Base-by-base conservation (phyloP, 345 rosid species). In the Hypericum perforatum region DNA sequence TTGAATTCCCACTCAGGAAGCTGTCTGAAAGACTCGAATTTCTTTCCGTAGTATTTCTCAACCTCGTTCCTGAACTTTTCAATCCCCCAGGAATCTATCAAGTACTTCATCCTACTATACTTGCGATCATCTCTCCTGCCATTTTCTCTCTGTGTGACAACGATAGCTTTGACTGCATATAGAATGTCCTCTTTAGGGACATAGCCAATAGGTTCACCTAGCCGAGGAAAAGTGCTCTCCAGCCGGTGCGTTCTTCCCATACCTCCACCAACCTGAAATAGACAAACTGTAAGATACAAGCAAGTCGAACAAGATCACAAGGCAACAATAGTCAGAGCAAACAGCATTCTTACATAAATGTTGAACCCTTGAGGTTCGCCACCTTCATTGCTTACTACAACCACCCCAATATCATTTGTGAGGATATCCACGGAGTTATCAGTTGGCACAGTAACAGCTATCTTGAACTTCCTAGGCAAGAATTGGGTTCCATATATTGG, bases 41-140 rank as follows among this genome's bases (percentile, higher is more conserved):
- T 82, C 76, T 72, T 91, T 56, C 96, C 98, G 62, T 91, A 91
- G 70, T 81, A 91, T 72, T 91, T 81, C 77, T 91, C 96, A 14
- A 76, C 89, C 10, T 74, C 90, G 66, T 65, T 75, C 67, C 80
- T 85, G 53, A 91, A 91, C 70, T 91, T 87, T 63, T 85, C 95
- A 53, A 91, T 85, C 45, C 98, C 96, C 96, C 96, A 91, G 13
- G 90, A 79, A 76, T 84, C 74, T 65, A 91, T 70, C 78, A 91
- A 61, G 77, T 91, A 91, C 54, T 91, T 91, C 92, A 87, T 74
- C 74, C 98, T 81, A 63, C 98, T 87, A 45, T 78, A 91, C 53
- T 74, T 91, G 16, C 98, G 87, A 66, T 91, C 98, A 70, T 91
- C 98, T 74, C 98, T 79, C 70, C 98, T 84, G 49, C 98, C 98